Conservation (phyloP, 306 rosid genomes). For the Phaseolus lunatus region DNA sequence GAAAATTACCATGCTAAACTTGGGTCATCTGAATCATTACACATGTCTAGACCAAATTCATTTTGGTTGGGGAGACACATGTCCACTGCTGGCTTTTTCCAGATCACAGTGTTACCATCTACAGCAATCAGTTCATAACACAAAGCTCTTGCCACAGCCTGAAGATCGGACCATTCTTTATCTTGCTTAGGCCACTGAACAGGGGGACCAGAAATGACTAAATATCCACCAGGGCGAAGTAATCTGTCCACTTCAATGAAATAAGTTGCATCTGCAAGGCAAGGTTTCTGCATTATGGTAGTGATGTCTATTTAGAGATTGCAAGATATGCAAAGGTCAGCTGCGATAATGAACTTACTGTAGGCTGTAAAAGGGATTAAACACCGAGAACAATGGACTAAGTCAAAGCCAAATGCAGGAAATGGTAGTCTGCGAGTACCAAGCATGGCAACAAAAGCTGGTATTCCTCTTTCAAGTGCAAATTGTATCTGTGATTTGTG, state of each 20-base stretch:
- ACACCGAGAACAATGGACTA: slow-evolving; percentile 96
- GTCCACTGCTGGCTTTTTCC: slow-evolving; percentile 87
- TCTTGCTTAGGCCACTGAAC: slow-evolving; percentile 98
- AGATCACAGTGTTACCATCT: slow-evolving; percentile 91
- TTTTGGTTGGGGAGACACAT: slow-evolving; percentile 83
- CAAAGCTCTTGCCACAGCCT: slow-evolving; percentile 88
- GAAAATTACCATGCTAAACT: slow-evolving; percentile 79
- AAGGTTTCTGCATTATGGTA: slow-evolving; percentile 45
- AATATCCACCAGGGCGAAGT: slow-evolving; percentile 95
- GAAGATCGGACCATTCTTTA: slow-evolving; percentile 99
- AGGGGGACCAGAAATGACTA: slow-evolving; percentile 97
- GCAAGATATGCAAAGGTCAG: slow-evolving; percentile 30
- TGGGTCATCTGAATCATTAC: slow-evolving; percentile 82
- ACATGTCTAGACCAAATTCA: slow-evolving; percentile 82
- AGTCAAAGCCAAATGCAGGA: slow-evolving; percentile 92
- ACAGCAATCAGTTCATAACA: slow-evolving; percentile 93
- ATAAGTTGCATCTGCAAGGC: slow-evolving; percentile 85
- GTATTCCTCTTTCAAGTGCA: slow-evolving; percentile 96
- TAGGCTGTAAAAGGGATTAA: slow-evolving; percentile 96
- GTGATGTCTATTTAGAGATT: slow-evolving; percentile 21
- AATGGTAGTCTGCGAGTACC: slow-evolving; percentile 97
- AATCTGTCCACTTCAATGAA: slow-evolving; percentile 94
- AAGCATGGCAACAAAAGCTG: slow-evolving; percentile 98
- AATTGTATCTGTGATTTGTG: slow-evolving; percentile 97
- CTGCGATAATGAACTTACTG: slow-evolving; percentile 65